These are phyloP conservation scores for Apophysomyces variabilis DNA, from an alignment of 371 early-diverging fungal species.

Conservation along the genomic window DNA sequence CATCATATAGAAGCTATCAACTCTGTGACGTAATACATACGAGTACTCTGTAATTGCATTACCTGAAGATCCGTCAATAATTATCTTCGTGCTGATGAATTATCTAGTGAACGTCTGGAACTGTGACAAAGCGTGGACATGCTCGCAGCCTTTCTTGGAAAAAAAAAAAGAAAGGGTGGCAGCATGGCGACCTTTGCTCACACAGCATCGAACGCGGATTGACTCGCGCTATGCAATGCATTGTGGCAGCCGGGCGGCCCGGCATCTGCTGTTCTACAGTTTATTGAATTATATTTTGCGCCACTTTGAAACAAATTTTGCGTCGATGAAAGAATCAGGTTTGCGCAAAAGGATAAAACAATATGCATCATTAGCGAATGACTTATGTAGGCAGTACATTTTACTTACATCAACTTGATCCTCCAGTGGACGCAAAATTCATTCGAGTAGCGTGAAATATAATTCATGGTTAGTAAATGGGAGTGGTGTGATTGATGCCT, in stretches of 20 bases:
- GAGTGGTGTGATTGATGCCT: no score
- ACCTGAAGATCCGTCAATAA: neutral
- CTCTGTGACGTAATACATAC: neutral
- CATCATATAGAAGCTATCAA: neutral
- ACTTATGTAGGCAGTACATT: no score
- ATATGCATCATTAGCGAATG: no score
- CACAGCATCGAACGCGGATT: constrained; percentile 6
- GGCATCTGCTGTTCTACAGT: constrained; percentile 3
- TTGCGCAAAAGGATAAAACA: no score
- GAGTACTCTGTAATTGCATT: neutral
- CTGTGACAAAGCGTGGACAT: constrained; percentile 4
- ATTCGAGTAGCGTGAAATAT: no score
- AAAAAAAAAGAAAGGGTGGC: neutral
- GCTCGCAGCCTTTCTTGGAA: neutral
- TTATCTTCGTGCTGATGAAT: neutral
- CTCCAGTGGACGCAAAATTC: no score
- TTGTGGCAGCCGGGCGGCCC: constrained; percentile 1
- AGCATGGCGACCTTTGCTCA: constrained; percentile 1
- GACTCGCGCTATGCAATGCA: constrained; percentile 7
- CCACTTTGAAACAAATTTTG: no score
- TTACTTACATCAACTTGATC: no score
- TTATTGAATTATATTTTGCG: no score
- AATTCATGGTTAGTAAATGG: no score
- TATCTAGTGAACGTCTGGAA: neutral
- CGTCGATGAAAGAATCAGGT: no score